A percentile compares a stretch with the other conserved stretches of the same genome.
phyloP scores from a whole-genome alignment of 345 rosid species.

The Pistacia atlantica region DNA sequence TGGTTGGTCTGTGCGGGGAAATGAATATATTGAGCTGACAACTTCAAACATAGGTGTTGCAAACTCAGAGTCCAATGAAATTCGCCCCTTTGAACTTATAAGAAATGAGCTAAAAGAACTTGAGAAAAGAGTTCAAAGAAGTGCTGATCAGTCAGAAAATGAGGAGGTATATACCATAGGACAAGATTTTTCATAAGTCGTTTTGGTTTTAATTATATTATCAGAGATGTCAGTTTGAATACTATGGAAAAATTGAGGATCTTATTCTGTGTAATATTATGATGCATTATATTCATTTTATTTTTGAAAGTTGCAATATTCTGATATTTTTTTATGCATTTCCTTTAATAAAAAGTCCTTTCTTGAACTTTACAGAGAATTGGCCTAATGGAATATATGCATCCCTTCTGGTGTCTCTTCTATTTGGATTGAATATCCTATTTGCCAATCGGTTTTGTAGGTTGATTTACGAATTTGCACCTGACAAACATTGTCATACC shows the following conservation, averaged over 20 bases:
- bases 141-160: constrained; percentile 62
- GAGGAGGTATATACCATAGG: constrained; percentile 53
- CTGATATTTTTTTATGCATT: background rate
- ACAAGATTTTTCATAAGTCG: background rate
- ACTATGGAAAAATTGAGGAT: too few species aligned
- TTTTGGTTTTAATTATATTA: background rate
- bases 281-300: background rate
- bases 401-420: background rate
- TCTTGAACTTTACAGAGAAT: background rate
- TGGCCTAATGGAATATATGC: background rate
- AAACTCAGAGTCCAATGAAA: constrained; percentile 62
- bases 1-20: constrained; percentile 49
- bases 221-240: background rate
- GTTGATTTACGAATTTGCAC: constrained; percentile 1
- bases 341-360: too few species aligned
- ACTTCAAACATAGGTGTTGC: constrained; percentile 34
- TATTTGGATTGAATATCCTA: background rate
- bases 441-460: background rate
- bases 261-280: background rate
- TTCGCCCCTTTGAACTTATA: constrained; percentile 73
- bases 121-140: constrained; percentile 82
- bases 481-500: background rate
- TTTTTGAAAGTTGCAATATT: background rate
- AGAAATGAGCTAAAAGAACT: constrained; percentile 91
- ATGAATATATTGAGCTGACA: constrained; percentile 38